phyloP scores from a whole-genome alignment of 345 rosid genomes.

The Iberis pinnata region DNA sequence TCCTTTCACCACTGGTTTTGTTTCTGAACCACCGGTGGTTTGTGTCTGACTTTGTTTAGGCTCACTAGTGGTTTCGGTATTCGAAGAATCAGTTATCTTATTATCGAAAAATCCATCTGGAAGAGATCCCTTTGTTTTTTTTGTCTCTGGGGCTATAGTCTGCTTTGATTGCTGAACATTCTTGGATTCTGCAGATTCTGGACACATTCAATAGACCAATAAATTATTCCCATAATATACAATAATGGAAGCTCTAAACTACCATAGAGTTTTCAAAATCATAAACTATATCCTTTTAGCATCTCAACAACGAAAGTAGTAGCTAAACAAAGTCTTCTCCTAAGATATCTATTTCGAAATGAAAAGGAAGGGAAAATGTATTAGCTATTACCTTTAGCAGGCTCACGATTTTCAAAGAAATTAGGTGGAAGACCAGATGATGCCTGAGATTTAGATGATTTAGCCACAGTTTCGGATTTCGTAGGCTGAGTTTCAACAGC shows the following conservation, averaged over 20 bases:
- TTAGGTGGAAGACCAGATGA: slow-evolving; percentile 49
- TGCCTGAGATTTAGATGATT: slow-evolving; percentile 28
- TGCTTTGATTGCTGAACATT: slow-evolving; percentile 28
- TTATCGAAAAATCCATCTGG: slow-evolving; percentile 83
- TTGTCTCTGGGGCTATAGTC: slow-evolving; percentile 32
- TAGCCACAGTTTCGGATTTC: slow-evolving; percentile 28
- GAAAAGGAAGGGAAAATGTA: not conserved
- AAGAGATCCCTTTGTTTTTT: slow-evolving; percentile 48
- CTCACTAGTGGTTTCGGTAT: slow-evolving; percentile 40
- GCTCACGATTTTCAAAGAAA: slow-evolving; percentile 44
- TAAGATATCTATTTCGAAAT: not conserved
- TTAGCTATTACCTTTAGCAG: slow-evolving; percentile 32
- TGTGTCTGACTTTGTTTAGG: slow-evolving; percentile 24
- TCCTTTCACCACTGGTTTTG: slow-evolving; percentile 45
- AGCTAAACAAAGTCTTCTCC: not conserved
- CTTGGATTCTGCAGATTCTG: slow-evolving; percentile 11
- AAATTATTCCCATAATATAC: not conserved
- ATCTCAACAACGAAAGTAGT: not conserved
- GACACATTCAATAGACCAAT: not conserved
- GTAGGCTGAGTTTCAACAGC: slow-evolving; percentile 18
- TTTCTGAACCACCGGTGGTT: not conserved
- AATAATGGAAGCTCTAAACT: not conserved
- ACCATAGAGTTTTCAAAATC: not conserved
- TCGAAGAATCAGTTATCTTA: slow-evolving; percentile 57
- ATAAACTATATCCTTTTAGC: not conserved